Evolutionary conservation across 164 flowering plant genomes (phyloP), one percentile per base, ranked within the genome.

Genomic region (Annona cherimola): DNA sequence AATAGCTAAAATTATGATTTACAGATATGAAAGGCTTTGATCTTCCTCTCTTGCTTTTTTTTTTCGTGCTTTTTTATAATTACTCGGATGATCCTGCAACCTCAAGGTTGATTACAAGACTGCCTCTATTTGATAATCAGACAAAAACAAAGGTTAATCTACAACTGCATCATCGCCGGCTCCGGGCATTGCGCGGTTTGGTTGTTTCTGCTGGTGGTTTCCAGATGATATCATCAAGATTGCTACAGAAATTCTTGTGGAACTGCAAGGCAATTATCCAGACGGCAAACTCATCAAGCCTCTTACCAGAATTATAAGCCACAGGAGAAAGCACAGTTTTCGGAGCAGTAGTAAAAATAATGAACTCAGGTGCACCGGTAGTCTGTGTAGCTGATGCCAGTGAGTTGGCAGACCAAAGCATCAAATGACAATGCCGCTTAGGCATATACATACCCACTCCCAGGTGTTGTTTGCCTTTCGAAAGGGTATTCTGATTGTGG

Each of bases 151-250:
- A 40, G 63, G 61, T 69, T 41, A 20, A 41, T 57, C 45, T 41
- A 40, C 63, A 69, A 69, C 20, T 55, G 57, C 66, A 78, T 85
- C 84, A 87, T 61, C 90, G 84, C 69, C 68, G 83, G 74, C 77
- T 84, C 78, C 82, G 92, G 69, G 81, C 26, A 2, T 35, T 69
- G 41, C 85, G 82, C 42, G 89, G 79, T 76, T 81, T 87, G 80
- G 78, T 70, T 3, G 83, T 73, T 75, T 88, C 98, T 43, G 69
- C 71, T 2, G 85, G 85, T 66, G 91, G 92, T 66, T 85, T 89
- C 99, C 99, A 95, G 44, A 92, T 89, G 72, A 92, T 89, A 72
- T 95, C 99, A 3, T 95, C 97, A 42, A 95, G 97, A 69, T 95
- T 92, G 82, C 82, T 45, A 69, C 87, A 90, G 61, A 95, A 95